Evolutionary conservation across 2,329 filamentous ascomycete species (phyloP).

Genomic region (Fusarium verticillioides): DNA sequence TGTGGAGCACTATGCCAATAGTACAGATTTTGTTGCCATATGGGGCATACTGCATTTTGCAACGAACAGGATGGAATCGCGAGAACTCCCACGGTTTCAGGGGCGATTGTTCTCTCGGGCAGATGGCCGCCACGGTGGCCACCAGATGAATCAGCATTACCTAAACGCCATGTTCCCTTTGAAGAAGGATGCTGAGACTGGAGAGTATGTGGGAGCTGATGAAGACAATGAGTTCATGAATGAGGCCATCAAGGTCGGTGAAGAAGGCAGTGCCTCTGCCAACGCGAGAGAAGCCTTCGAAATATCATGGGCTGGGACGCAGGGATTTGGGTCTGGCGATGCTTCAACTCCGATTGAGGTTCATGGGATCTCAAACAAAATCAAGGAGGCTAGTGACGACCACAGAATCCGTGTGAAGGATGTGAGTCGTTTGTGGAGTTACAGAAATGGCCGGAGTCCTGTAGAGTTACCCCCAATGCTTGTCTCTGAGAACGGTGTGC

Average conservation of each 20-base stretch:
- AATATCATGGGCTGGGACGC: constrained; percentile 58
- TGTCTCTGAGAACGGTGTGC: constrained; percentile 50
- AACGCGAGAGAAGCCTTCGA: constrained; percentile 60
- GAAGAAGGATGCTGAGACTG: constrained; percentile 54
- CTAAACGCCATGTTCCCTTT: constrained; percentile 71
- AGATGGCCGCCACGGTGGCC: constrained; percentile 59
- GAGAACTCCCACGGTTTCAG: constrained; percentile 68
- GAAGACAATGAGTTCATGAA: constrained; percentile 71
- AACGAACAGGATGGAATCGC: constrained; percentile 53
- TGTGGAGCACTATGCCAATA: constrained; percentile 84
- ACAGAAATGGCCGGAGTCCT: constrained; percentile 68
- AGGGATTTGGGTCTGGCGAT: constrained; percentile 51
- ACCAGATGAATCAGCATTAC: constrained; percentile 71
- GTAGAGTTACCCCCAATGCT: constrained; percentile 54
- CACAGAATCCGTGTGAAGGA: constrained; percentile 65
- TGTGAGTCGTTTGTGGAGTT: constrained; percentile 70
- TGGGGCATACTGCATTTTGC: constrained; percentile 80
- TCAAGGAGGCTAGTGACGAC: constrained; percentile 43
- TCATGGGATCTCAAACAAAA: constrained; percentile 46
- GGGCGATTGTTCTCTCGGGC: constrained; percentile 69
- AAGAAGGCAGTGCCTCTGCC: constrained; percentile 56
- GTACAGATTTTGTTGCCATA: constrained; percentile 76
- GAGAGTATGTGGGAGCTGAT: constrained; percentile 55
- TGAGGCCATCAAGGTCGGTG: constrained; percentile 60
- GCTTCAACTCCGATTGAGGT: constrained; percentile 53